Evolutionary conservation across 352 stramenopile species (phyloP), one percentile per base, ranked within the genome.

Genomic region (Globisporangium perplexum): DNA sequence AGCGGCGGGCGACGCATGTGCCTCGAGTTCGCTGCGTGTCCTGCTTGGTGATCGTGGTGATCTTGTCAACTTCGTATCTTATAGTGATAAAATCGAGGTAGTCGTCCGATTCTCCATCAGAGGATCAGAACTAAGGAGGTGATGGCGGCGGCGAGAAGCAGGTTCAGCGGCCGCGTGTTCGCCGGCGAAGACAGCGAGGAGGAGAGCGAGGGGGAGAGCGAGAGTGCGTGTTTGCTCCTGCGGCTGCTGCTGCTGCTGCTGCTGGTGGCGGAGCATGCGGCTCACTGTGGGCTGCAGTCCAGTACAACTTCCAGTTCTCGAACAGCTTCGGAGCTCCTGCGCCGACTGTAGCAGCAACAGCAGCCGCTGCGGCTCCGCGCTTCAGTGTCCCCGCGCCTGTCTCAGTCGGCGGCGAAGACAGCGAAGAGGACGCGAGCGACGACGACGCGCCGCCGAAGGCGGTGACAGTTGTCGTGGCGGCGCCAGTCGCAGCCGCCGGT

Each of bases 121-220:
- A 31, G 35, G 10, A 51, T 50, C 33, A 54, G 15, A 33, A 18
- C 14, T 1, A 17, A 17, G 15, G 15, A 22, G 17, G 55, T 4
- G n/a, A 89, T 87, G 78, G 52, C 71, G 22, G 66, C n/a, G n/a
- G n/a, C n/a, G n/a, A n/a, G n/a, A n/a, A n/a, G 81, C 64, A 75
- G 74, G 38, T 71, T 75, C 48, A 71, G 77, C 53, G 80, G 80
- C 3, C 80, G 80, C 45, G 80, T 90, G 46, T 71, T 86, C 10
- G 77, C 75, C 48, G 80, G 80, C 43, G 80, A 90, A 65, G 80
- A 90, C 68, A 90, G 80, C 60, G 80, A 90, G 64, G 75, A 89
- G 48, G 80, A 90, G 58, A 77, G 86, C 20, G 75, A 88, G 8
- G 76, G 88, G 48, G 75, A 87, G n/a, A 60, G 68, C 68, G 69